Conservation (phyloP, 805 yeast species). For the Debaryomyces castellii region DNA sequence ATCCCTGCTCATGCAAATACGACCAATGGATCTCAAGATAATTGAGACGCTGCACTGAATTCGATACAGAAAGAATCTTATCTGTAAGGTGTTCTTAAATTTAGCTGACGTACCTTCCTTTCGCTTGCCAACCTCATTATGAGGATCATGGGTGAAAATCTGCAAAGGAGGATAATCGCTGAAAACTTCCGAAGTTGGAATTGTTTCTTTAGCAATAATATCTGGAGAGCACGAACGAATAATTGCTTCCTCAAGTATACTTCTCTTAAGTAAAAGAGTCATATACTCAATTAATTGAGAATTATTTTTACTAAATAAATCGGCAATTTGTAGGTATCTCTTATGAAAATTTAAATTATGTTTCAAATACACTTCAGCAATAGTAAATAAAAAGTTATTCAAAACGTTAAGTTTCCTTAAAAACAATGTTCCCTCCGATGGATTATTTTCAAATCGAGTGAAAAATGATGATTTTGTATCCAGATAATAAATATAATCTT, state of each 20-base stretch:
- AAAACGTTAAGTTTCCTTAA: conserved; percentile 36
- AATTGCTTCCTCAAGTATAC: conserved; percentile 56
- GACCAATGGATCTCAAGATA: conserved; percentile 42
- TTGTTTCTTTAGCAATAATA: conserved; percentile 44
- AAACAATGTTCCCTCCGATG: conserved; percentile 28
- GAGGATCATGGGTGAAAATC: conserved; percentile 44
- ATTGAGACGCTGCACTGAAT: conserved; percentile 46
- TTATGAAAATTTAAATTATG: conserved; percentile 50
- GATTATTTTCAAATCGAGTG: conserved; percentile 24
- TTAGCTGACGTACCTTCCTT: conserved; percentile 53
- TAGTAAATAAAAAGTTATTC: conserved; percentile 47
- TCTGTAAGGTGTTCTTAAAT: conserved; percentile 59
- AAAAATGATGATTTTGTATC: conserved; percentile 36
- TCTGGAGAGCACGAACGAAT: conserved; percentile 50
- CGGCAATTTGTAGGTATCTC: conserved; percentile 41
- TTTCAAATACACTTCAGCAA: conserved; percentile 57
- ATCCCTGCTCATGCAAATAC: conserved; percentile 47
- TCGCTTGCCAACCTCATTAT: conserved; percentile 24
- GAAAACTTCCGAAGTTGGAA: conserved; percentile 24
- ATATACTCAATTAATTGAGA: conserved; percentile 39
- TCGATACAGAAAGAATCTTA: conserved; percentile 50
- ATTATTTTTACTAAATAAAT: conserved; percentile 43
- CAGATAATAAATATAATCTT: conserved; percentile 28
- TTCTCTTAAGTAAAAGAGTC: conserved; percentile 47
- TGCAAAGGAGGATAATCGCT: conserved; percentile 40